Percentiles rank a stretch among this genome's conserved stretches.
phyloP scores from a whole-genome alignment of 1,284 basidiomycete species.

The Lentinula novae-zelandiae region DNA sequence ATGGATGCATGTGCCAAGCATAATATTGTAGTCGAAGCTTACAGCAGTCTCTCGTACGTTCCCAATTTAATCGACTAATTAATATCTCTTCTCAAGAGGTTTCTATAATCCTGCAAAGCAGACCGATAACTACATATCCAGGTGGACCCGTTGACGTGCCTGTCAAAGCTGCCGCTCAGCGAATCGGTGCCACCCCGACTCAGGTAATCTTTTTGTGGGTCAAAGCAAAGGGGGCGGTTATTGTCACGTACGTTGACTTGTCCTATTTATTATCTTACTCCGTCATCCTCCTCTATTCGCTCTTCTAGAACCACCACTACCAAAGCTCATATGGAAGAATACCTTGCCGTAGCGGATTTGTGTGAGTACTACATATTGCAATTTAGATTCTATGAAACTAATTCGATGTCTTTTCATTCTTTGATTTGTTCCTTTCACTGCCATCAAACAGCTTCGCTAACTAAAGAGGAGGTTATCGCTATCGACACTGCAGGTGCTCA shows the following conservation, averaged over 20 bases:
- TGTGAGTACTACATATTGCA: conserved; percentile 3
- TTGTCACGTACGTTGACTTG: conserved; percentile 36
- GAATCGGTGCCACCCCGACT: conserved; percentile 45
- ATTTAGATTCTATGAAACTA: too few relatives aligned
- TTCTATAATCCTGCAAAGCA: conserved; percentile 11
- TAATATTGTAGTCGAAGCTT: conserved; percentile 55
- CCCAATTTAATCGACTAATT: background rate
- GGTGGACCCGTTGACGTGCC: conserved; percentile 57
- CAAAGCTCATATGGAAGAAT: conserved; percentile 16
- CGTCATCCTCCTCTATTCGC: background rate
- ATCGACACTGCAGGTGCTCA: conserved; percentile 22
- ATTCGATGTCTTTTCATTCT: background rate
- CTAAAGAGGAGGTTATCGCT: conserved; percentile 17
- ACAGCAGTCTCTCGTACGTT: conserved; percentile 45
- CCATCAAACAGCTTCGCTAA: conserved; percentile 14
- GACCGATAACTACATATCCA: conserved; percentile 49
- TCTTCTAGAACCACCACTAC: conserved; percentile 16
- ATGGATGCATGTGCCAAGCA: conserved; percentile 43
- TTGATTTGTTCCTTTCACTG: background rate
- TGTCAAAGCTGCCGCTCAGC: conserved; percentile 41
- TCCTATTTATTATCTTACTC: background rate
- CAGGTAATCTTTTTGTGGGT: conserved; percentile 56
- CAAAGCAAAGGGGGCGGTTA: conserved; percentile 44
- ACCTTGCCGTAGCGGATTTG: conserved; percentile 16
- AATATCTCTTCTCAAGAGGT: background rate